phyloP scores from a whole-genome alignment of 164 flowering plant genomes.

The Santalum album region DNA sequence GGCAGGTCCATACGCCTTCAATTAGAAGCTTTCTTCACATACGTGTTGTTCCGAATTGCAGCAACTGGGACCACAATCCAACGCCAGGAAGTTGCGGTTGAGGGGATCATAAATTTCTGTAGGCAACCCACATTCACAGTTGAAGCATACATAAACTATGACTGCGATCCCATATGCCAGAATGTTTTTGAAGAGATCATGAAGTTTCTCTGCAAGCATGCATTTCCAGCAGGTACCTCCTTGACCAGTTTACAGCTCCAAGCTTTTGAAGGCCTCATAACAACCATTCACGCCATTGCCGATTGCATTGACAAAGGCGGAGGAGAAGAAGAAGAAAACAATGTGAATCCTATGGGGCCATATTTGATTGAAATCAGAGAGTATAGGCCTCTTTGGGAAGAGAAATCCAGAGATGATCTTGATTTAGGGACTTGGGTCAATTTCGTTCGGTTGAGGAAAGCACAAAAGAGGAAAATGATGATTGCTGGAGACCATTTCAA shows the following conservation, averaged over 20 bases:
- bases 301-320: constrained; percentile 33
- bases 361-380: constrained; percentile 38
- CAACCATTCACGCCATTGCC: constrained; percentile 63
- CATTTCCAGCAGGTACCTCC: constrained; percentile 46
- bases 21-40: constrained; percentile 77
- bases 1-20: constrained; percentile 72
- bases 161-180: constrained; percentile 52
- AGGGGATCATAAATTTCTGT: constrained; percentile 79
- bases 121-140: constrained; percentile 66
- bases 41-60: constrained; percentile 51
- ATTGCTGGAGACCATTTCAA: constrained; percentile 79
- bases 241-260: constrained; percentile 56
- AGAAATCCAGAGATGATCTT: constrained; percentile 20
- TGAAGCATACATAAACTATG: constrained; percentile 72
- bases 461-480: constrained; percentile 64
- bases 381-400: constrained; percentile 71
- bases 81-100: constrained; percentile 79
- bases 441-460: constrained; percentile 43
- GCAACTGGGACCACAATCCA: constrained; percentile 20
- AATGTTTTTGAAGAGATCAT: constrained; percentile 73
- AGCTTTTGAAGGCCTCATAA: constrained; percentile 76
- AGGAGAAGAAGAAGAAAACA: constrained; percentile 9
- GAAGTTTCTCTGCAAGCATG: constrained; percentile 67
- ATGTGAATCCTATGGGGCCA: constrained; percentile 20
- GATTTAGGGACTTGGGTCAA: constrained; percentile 52